Percentiles rank a stretch among this genome's conserved stretches.
These are phyloP conservation scores for Entamoeba nuttalli DNA, from an alignment of 208 protist genomes.

Conservation along the genomic window DNA sequence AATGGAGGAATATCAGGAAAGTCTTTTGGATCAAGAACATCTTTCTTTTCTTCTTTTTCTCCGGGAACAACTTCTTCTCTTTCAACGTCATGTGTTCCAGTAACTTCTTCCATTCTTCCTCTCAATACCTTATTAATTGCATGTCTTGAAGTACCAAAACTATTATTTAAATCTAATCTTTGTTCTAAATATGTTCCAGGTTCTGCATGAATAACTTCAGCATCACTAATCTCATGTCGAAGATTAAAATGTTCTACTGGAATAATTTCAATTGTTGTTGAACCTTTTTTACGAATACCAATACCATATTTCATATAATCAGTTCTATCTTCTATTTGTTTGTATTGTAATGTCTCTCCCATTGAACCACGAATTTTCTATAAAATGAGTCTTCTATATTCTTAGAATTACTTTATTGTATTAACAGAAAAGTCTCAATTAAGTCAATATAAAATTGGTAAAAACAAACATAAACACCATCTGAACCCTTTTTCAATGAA, in stretches of 20 bases:
- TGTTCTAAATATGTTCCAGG: background rate
- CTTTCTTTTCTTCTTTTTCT: background rate
- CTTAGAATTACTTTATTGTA: no score
- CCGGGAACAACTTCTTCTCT: background rate
- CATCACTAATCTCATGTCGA: background rate
- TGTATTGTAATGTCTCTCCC: background rate
- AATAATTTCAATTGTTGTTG: background rate
- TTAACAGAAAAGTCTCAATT: no score
- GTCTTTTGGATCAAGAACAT: background rate
- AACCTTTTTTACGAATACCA: background rate
- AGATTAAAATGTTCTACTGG: background rate
- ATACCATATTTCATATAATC: background rate
- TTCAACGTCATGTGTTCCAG: background rate
- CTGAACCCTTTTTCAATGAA: background rate
- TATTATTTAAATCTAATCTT: background rate
- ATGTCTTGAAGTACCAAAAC: background rate
- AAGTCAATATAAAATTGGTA: no score
- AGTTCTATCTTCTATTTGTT: background rate
- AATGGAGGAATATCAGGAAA: background rate
- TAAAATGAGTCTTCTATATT: no score
- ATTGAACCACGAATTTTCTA: background rate
- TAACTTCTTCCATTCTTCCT: background rate
- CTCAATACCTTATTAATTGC: background rate
- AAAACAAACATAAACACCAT: no score
- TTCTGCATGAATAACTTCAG: background rate